A percentile compares a stretch with the other conserved stretches of the same genome.
Conservation (phyloP, 2,329 filamentous ascomycete species). For the Ceratocystis cacaofunesta region DNA sequence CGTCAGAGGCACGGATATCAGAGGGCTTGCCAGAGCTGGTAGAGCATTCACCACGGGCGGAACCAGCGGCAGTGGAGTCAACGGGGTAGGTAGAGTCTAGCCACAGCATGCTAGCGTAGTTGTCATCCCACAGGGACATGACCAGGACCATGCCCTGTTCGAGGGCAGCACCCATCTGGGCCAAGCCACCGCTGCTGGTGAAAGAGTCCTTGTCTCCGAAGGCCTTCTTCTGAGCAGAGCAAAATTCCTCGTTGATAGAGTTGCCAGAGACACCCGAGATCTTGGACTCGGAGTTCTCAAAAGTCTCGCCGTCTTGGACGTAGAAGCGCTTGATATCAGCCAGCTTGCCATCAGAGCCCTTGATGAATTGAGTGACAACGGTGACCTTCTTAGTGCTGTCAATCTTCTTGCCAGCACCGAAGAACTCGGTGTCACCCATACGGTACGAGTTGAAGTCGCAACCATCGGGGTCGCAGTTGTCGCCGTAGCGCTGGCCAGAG, state of each 20-base stretch:
- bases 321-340: constrained; percentile 42
- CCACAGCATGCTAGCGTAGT: constrained; percentile 53
- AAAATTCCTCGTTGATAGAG: constrained; percentile 43
- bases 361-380: constrained; percentile 45
- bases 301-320: constrained; percentile 41
- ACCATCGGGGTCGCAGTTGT: constrained; percentile 48
- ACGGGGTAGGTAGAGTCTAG: constrained; percentile 51
- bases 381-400: constrained; percentile 43
- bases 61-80: constrained; percentile 20
- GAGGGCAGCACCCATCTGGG: constrained; percentile 40
- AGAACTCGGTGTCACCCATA: constrained; percentile 45
- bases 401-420: constrained; percentile 40
- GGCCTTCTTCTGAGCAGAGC: constrained; percentile 37
- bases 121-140: constrained; percentile 41
- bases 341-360: constrained; percentile 18
- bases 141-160: constrained; percentile 47
- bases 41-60: constrained; percentile 20
- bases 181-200: constrained; percentile 39
- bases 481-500: constrained; percentile 36
- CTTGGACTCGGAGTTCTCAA: constrained; percentile 29
- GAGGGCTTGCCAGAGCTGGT: constrained; percentile 21
- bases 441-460: constrained; percentile 54
- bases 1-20: constrained; percentile 19
- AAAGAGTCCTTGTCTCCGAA: constrained; percentile 39
- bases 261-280: constrained; percentile 36